phyloP scores from a whole-genome alignment of 371 early-diverging fungal genomes.

The Mucor circinelloides region DNA sequence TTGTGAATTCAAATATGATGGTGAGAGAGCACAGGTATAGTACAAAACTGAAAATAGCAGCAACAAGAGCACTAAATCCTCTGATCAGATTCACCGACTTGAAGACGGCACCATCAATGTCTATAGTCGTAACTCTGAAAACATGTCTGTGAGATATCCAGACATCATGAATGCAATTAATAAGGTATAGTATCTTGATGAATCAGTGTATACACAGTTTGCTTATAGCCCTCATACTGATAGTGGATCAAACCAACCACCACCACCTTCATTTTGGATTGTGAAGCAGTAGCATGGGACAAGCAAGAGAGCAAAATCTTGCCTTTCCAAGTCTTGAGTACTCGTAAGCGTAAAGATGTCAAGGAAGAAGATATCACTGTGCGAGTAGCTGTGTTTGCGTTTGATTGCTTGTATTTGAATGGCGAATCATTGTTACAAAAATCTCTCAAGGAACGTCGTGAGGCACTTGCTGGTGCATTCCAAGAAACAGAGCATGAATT shows the following conservation, averaged over 20 bases:
- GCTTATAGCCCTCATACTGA: neutral
- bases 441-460: conserved; percentile 81
- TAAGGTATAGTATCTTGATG: conserved; percentile 48
- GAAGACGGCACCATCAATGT: conserved; percentile 77
- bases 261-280: conserved; percentile 96
- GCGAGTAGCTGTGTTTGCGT: conserved; percentile 96
- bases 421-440: conserved; percentile 85
- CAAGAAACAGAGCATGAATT: conserved; percentile 86
- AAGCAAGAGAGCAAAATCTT: conserved; percentile 81
- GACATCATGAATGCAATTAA: conserved; percentile 82
- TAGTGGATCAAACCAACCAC: conserved; percentile 67
- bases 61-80: neutral
- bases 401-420: conserved; percentile 97
- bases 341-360: conserved; percentile 97
- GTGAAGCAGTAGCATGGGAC: conserved; percentile 99
- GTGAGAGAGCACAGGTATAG: conserved; percentile 94
- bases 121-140: conserved; percentile 98
- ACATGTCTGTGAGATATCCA: conserved; percentile 94
- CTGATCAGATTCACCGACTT: conserved; percentile 72
- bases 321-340: conserved; percentile 98
- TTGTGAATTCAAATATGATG: conserved; percentile 99
- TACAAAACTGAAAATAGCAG: neutral
- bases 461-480: conserved; percentile 78
- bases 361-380: conserved; percentile 90
- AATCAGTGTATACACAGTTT: neutral